A percentile compares a stretch with the other conserved stretches of the same genome.
Conservation (phyloP, 2,329 filamentous ascomycete species). For the Talaromyces albobiverticillius region DNA sequence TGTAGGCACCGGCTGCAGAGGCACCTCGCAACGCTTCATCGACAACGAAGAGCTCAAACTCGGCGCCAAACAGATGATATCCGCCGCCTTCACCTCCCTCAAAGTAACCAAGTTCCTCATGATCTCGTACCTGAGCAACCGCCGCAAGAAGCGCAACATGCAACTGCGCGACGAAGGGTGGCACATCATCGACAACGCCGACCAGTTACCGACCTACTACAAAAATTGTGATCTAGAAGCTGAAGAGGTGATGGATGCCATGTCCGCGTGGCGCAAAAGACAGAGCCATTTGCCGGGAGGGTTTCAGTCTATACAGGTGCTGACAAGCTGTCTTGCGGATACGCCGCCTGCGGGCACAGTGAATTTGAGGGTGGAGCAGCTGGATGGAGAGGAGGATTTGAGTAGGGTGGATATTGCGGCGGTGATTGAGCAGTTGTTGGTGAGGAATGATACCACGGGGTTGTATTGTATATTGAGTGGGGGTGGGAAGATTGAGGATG, state of each 20-base stretch:
- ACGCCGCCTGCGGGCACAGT: constrained; percentile 46
- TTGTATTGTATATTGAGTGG: constrained; percentile 55
- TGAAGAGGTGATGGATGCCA: constrained; percentile 53
- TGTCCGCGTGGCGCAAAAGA: constrained; percentile 3
- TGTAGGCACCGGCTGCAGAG: constrained; percentile 57
- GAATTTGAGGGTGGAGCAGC: constrained; percentile 42
- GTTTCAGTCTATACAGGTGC: constrained; percentile 52
- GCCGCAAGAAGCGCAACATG: constrained; percentile 40
- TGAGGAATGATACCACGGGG: constrained; percentile 46
- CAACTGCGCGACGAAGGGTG: constrained; percentile 53
- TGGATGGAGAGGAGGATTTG: constrained; percentile 42
- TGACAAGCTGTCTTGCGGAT: constrained; percentile 50
- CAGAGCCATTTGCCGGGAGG: constrained; percentile 26
- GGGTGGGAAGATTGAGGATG: constrained; percentile 43
- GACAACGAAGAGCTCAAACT: constrained; percentile 47
- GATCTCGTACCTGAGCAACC: constrained; percentile 52
- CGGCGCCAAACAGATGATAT: constrained; percentile 54
- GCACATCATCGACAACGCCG: constrained; percentile 43
- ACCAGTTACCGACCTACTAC: constrained; percentile 50
- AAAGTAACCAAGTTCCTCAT: constrained; percentile 54
- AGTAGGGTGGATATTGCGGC: constrained; percentile 51
- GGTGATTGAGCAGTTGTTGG: constrained; percentile 49
- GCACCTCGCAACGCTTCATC: constrained; percentile 47
- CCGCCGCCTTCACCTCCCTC: constrained; percentile 44
- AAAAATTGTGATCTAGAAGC: constrained; percentile 56